phyloP scores from a whole-genome alignment of 306 rosid species.

The Echinosophora koreensis region DNA sequence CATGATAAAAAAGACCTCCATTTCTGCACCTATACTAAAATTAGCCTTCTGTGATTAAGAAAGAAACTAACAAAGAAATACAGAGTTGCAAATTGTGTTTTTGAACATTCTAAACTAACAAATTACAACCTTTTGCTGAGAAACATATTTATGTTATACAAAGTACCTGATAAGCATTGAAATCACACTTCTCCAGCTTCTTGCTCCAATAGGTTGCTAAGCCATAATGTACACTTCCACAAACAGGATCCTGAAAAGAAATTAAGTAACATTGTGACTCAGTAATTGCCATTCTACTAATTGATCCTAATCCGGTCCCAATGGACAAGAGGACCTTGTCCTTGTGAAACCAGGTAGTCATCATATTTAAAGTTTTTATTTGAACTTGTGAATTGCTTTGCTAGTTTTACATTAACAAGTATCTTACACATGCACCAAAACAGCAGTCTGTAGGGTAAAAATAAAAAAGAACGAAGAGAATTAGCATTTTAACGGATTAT shows the following conservation, averaged over 20 bases:
- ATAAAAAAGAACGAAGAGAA: neutral
- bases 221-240: constrained; percentile 80
- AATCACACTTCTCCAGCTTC: constrained; percentile 70
- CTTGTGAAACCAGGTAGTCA: neutral
- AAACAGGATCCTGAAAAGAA: constrained; percentile 71
- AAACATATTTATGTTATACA: too few relatives aligned
- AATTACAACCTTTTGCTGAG: too few relatives aligned
- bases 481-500: neutral
- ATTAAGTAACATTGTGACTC: constrained; percentile 3
- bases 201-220: constrained; percentile 77
- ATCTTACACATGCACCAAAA: neutral
- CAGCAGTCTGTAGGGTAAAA: neutral
- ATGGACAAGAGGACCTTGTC: too few relatives aligned
- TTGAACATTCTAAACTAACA: too few relatives aligned
- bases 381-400: neutral
- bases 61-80: too few relatives aligned
- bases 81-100: too few relatives aligned
- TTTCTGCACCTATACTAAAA: too few relatives aligned
- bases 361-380: neutral
- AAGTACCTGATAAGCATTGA: constrained; percentile 73
- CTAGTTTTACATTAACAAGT: neutral
- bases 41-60: too few relatives aligned
- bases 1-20: too few relatives aligned
- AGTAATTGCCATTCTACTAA: neutral
- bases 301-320: neutral